Evolutionary conservation across 768 basidiomycete species (phyloP), one percentile per base, ranked within the genome.

Genomic region (Cantharellus anzutake): DNA sequence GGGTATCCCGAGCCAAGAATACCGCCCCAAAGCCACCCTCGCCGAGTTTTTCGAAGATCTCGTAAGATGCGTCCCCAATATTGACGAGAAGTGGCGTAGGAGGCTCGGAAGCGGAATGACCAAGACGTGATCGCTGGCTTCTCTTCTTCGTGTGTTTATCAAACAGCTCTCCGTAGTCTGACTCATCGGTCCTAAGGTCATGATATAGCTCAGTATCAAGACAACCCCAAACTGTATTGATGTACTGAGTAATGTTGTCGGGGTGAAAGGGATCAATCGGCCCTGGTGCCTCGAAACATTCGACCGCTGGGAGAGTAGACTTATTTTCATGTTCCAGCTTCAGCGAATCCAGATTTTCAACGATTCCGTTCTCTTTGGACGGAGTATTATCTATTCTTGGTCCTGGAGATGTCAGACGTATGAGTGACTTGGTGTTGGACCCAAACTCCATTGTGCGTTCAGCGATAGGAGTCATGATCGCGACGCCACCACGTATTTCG

Each of bases 11-110:
- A 2, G 86, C 88, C 62, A 84, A 79, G 74, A 94, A 99, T n/a
- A 99, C 96, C 2, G 84, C 79, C 2, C 94, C 96, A 65, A 94
- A 99, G 0, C 93, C 90, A 3, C 96, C 96, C 71, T 99, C 96
- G 16, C 96, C 96, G 34, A 99, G 76, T 69, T 98, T 99, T 62
- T 85, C 85, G 2, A 76, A 72, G 3, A 97, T 80, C 58, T 77
- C 78, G 66, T 86, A 90, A 58, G 73, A 73, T 60, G 77, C 78
- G 2, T 76, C 82, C 51, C 75, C 75, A n/a, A 97, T 72, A 16
- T 71, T 72, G 48, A 98, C 68, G 29, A 77, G 65, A 68, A 84
- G 76, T n/a, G 65, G 60, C 42, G 65, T 64, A 39, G 67, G 67
- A 48, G 69, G 64, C 5, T 56, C 14, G 16, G 5, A 5, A 35